Evolutionary conservation across 257 asterid genomes (phyloP), one percentile per base, ranked within the genome.

Genomic region (Lycium barbarum): DNA sequence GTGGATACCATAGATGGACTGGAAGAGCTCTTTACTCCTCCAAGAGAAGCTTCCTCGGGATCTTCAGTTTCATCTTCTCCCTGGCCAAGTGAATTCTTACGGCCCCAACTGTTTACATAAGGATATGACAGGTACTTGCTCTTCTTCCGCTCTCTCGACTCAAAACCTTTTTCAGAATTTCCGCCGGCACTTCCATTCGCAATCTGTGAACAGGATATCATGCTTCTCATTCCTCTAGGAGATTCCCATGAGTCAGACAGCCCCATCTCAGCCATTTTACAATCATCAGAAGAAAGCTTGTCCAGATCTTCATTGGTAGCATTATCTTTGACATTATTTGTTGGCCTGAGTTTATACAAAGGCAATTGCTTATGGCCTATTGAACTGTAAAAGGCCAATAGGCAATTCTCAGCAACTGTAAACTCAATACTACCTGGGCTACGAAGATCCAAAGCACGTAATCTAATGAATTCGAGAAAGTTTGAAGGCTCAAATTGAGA

Each of bases 81-180:
- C 74, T 49, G 74, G 57, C 78, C 80, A 59, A 89, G 83, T 40
- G 86, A 83, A 53, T n/a, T 84, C 18, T 83, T 86, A 9, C 9
- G 22, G 35, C 68, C 86, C 85, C 85, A 83, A 33, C 80, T 85
- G 84, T 92, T 90, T 6, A 92, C 89, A 18, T 91, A 94, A 70
- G 99, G 98, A 84, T 88, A 93, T 38, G 99, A 93, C 70, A 95
- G 88, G 86, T 91, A 96, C 91, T 91, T 92, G 93, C 99, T 94
- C 92, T 91, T 96, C 89, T 86, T 95, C 90, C 95, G 90, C 70
- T 90, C 93, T 61, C 99, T 89, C 5, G 91, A 87, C 83, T 87
- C 91, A 55, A 57, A 54, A 40, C 91, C 82, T 80, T 88, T 91
- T 66, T 86, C 91, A 17, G 86, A 83, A 55, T 74, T 85, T 63